Evolutionary conservation across 2,329 filamentous ascomycete species (phyloP).

Genomic region (Penicillium sclerotigenum): DNA sequence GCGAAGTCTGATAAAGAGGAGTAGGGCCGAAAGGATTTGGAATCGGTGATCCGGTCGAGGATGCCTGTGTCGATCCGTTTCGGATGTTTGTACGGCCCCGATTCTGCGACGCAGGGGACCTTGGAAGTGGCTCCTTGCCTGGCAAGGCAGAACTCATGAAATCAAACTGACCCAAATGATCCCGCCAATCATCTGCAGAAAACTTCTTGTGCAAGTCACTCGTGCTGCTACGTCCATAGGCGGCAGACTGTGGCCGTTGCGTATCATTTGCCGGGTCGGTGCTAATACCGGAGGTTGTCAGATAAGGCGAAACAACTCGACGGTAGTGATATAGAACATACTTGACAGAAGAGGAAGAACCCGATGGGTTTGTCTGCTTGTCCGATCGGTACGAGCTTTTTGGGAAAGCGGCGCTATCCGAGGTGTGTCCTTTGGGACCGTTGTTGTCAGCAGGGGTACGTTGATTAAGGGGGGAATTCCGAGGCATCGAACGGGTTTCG

Average conservation of each 20-base stretch:
- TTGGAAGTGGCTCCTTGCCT: slow-evolving; percentile 22
- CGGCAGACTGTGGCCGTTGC: slow-evolving; percentile 11
- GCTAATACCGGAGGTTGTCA: background rate
- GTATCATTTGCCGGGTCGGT: slow-evolving; percentile 1
- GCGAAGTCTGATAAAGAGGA: slow-evolving; percentile 10
- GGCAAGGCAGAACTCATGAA: slow-evolving; percentile 35
- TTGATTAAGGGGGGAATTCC: slow-evolving; percentile 2
- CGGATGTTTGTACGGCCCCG: slow-evolving; percentile 24
- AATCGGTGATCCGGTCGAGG: slow-evolving; percentile 15
- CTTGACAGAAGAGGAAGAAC: slow-evolving; percentile 15
- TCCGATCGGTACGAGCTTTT: slow-evolving; percentile 13
- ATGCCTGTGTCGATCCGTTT: slow-evolving; percentile 20
- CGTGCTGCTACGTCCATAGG: slow-evolving; percentile 35
- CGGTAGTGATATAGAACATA: slow-evolving; percentile 4
- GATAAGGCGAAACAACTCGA: background rate
- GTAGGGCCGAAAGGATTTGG: slow-evolving; percentile 19
- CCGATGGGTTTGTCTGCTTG: slow-evolving; percentile 8
- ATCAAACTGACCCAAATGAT: slow-evolving; percentile 34
- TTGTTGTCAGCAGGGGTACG: slow-evolving; percentile 25
- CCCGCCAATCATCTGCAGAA: slow-evolving; percentile 42
- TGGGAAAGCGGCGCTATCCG: slow-evolving; percentile 30
- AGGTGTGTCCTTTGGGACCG: slow-evolving; percentile 31
- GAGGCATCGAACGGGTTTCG: background rate
- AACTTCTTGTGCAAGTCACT: slow-evolving; percentile 40
- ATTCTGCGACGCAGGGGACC: slow-evolving; percentile 16